Evolutionary conservation across 352 stramenopile genomes (phyloP).

Genomic region (Globisporangium solare): DNA sequence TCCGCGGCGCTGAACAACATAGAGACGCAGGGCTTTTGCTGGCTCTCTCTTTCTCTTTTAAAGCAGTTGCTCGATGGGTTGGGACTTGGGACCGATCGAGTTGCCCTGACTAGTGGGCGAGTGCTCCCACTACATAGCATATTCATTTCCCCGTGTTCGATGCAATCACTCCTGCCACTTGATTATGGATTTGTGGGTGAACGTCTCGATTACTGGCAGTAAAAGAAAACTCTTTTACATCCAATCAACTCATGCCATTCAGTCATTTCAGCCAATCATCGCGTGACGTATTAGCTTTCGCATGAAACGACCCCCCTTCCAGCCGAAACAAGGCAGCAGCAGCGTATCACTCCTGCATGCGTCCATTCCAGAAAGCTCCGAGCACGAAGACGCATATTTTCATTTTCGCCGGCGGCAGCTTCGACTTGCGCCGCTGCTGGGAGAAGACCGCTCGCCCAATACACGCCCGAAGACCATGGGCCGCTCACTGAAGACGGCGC

Average conservation of each 20-base stretch:
- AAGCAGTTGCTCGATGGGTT: too few relatives aligned
- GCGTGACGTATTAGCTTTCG: background rate
- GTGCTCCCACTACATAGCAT: too few relatives aligned
- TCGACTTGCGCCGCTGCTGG: background rate
- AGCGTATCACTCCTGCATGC: slow-evolving; percentile 7
- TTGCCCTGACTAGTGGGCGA: too few relatives aligned
- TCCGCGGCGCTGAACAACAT: background rate
- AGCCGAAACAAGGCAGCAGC: background rate
- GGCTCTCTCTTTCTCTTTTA: too few relatives aligned
- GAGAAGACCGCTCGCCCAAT: background rate
- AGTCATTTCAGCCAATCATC: background rate
- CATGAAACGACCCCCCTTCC: slow-evolving; percentile 6
- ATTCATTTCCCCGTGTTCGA: too few relatives aligned
- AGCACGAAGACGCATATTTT: slow-evolving; percentile 1
- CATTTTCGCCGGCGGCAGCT: background rate
- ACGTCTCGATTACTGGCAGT: too few relatives aligned
- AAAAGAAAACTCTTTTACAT: background rate
- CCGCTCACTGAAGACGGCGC: slow-evolving; percentile 2
- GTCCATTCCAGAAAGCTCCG: background rate
- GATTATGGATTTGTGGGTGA: too few relatives aligned
- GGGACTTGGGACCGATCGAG: too few relatives aligned
- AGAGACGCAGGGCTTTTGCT: too few relatives aligned
- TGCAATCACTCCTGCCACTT: too few relatives aligned
- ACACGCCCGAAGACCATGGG: background rate
- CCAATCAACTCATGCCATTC: too few relatives aligned